phyloP scores from a whole-genome alignment of 345 rosid genomes.

The Toxicodendron radicans region DNA sequence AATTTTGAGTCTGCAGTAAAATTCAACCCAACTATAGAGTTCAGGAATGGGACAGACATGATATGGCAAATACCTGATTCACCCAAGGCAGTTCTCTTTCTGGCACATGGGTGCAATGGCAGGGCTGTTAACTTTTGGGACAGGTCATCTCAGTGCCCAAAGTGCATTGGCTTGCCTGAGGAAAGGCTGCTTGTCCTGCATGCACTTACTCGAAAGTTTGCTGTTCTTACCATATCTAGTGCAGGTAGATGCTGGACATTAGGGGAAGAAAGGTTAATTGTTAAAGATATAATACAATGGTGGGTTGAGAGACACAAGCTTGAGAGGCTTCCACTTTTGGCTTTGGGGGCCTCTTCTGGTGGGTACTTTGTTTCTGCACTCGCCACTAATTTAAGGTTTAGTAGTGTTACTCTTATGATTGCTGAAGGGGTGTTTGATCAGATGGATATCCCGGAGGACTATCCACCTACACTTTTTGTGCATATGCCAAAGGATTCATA shows the following conservation, averaged over 20 bases:
- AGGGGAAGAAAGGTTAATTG: conserved; percentile 53
- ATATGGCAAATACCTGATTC: conserved; percentile 79
- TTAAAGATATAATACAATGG: conserved; percentile 50
- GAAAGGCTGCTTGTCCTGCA: conserved; percentile 62
- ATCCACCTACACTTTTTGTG: conserved; percentile 86
- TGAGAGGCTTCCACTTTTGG: conserved; percentile 75
- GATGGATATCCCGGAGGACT: conserved; percentile 50
- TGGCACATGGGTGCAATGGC: conserved; percentile 89
- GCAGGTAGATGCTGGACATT: conserved; percentile 69
- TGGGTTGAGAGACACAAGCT: conserved; percentile 61
- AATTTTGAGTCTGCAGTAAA: conserved; percentile 34
- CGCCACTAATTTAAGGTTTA: conserved; percentile 55
- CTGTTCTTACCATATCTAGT: conserved; percentile 75
- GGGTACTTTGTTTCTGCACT: conserved; percentile 84
- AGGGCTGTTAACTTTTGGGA: conserved; percentile 89
- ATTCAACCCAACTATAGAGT: conserved; percentile 52
- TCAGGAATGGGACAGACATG: conserved; percentile 67
- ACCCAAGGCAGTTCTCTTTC: conserved; percentile 76
- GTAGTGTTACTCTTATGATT: conserved; percentile 79
- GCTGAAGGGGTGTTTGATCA: conserved; percentile 74
- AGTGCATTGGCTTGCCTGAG: conserved; percentile 83
- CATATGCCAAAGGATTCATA: conserved; percentile 84
- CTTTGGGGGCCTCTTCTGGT: conserved; percentile 95
- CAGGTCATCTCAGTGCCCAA: conserved; percentile 55
- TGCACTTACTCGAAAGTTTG: conserved; percentile 59